These are phyloP conservation scores for Delitschia confertaspora DNA, from an alignment of 495 filamentous ascomycete species.

Conservation along the genomic window DNA sequence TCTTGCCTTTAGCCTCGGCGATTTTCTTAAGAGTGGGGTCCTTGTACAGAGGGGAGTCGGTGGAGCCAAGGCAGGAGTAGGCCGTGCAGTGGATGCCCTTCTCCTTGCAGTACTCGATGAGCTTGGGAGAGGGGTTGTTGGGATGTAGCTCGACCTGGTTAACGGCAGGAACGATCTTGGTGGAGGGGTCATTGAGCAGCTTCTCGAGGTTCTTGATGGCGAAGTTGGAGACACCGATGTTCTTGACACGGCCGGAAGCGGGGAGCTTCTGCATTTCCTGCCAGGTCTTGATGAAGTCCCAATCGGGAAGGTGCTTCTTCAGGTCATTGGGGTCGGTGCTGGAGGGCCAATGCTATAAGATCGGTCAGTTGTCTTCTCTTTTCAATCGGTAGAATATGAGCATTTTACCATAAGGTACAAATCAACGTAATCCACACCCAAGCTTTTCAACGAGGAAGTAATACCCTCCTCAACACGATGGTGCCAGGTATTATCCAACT, in stretches of 20 bases:
- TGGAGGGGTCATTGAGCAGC: constrained; percentile 46
- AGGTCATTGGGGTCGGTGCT: constrained; percentile 50
- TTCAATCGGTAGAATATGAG: background rate
- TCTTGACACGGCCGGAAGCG: constrained; percentile 68
- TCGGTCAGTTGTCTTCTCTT: background rate
- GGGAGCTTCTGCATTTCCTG: constrained; percentile 75
- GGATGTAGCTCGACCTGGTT: constrained; percentile 69
- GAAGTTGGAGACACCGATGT: constrained; percentile 59
- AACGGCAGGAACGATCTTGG: constrained; percentile 63
- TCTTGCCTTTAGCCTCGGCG: constrained; percentile 35
- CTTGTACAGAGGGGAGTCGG: constrained; percentile 36
- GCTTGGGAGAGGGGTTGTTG: constrained; percentile 48
- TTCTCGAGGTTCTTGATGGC: constrained; percentile 52
- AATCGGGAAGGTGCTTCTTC: constrained; percentile 54
- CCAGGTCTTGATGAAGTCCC: constrained; percentile 76
- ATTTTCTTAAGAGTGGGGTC: constrained; percentile 31
- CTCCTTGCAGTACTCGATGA: constrained; percentile 53
- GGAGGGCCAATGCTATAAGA: constrained; percentile 61
- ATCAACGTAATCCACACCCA: constrained; percentile 71
- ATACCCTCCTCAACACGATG: constrained; percentile 61
- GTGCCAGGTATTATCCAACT: constrained; percentile 79
- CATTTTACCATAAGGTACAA: constrained; percentile 58
- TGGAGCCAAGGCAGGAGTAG: constrained; percentile 37
- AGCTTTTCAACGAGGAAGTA: constrained; percentile 55
- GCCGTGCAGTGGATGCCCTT: constrained; percentile 39